Base-by-base conservation (phyloP, 495 filamentous ascomycete species). In the Trichoderma erinaceum region DNA sequence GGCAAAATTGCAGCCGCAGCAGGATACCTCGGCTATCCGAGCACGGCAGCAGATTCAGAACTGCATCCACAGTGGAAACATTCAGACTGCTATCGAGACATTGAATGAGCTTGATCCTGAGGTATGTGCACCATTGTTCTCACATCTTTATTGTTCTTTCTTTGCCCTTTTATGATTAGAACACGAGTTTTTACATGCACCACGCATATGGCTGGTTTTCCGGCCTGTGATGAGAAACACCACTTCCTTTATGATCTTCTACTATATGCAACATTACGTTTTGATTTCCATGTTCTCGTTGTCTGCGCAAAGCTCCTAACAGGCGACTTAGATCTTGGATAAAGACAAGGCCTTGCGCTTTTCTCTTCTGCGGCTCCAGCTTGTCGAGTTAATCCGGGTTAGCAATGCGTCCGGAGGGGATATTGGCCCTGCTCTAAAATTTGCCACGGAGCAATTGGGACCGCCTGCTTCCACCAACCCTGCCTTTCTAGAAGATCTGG, bases 121-220 rank as follows among this genome's bases (percentile, higher is more conserved):
- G 85, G 95, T 97, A 87, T 79, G 92, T 76, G 12, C n/a, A 10
- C 3, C 23, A 16, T 43, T 16, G 5, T 38, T 38, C 35, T 21
- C 71, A 63, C 46, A 66, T 67, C 35, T 65, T 64, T 63, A 41
- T 69, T 66, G 41, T 35, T 35, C 44, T 65, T 63, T 44, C 68
- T 64, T 52, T 66, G 38, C 66, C 46, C 18, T 12, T 66, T 25
- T 43, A 93, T 92, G 94, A 97, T 98, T 96, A 96, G 81, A 92
- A 78, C 77, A 76, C 76, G 81, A 84, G 86, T 93, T 92, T 61
- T 96, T 77, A 80, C 95, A 97, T 98, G 93, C 96, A 99, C 94
- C 94, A 98, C 94, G 92, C 94, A 90, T 92, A 98, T 83, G 82
- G 82, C 12, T 16, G 27, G 56, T 83, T 87, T 87, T 87, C 82